A percentile compares a stretch with the other conserved stretches of the same genome.
Evolutionary conservation across 371 early-diverging fungal genomes (phyloP).

Genomic region (Batkoa obscura): DNA sequence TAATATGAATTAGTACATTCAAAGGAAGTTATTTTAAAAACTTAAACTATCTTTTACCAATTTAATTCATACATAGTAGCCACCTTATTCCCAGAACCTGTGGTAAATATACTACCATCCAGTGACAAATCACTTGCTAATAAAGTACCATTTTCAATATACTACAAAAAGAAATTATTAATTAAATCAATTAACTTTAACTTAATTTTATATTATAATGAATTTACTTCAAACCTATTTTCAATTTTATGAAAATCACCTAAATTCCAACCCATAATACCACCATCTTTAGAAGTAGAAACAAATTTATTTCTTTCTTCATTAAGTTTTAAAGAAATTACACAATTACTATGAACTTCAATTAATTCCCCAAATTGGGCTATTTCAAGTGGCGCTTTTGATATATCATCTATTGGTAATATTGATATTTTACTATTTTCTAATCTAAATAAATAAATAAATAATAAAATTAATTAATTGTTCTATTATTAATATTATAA

Average conservation of each 20-base stretch:
- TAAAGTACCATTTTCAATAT: not conserved
- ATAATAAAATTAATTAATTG: not conserved
- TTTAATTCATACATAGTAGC: not conserved
- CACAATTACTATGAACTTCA: not conserved
- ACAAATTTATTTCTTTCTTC: not conserved
- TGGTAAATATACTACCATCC: not conserved
- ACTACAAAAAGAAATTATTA: not conserved
- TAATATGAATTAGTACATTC: no score
- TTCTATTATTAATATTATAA: no score
- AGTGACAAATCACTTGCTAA: not conserved
- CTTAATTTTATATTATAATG: not conserved
- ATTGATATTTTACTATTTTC: not conserved
- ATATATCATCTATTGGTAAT: not conserved
- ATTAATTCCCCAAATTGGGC: not conserved
- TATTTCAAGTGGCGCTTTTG: not conserved
- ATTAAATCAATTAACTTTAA: not conserved
- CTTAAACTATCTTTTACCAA: no score
- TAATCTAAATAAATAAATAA: not conserved
- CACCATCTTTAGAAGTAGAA: slow-evolving; percentile 2
- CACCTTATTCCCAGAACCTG: slow-evolving; percentile 2
- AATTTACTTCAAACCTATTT: not conserved
- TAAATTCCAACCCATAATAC: slow-evolving; percentile 1
- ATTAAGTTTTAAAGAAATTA: not conserved
- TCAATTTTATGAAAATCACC: no score
- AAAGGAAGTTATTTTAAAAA: no score